These are phyloP conservation scores for Trichoderma gracile DNA, from an alignment of 2,329 filamentous ascomycete species.

Conservation along the genomic window DNA sequence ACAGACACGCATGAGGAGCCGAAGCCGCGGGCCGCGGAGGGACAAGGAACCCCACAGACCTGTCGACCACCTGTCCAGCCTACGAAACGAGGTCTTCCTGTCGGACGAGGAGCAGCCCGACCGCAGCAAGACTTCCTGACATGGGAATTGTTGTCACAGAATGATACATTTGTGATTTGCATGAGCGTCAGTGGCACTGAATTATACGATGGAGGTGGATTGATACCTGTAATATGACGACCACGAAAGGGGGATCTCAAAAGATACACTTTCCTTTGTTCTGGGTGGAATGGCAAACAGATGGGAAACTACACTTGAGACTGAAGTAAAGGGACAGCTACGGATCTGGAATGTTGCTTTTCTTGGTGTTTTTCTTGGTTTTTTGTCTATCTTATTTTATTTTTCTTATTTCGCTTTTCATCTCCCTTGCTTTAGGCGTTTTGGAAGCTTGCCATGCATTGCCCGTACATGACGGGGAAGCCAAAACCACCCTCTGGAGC, in stretches of 20 bases:
- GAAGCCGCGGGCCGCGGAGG: slow-evolving; percentile 39
- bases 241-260: slow-evolving; percentile 6
- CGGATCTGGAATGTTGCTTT: neutral
- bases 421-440: neutral
- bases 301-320: slow-evolving; percentile 7
- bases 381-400: too few species aligned
- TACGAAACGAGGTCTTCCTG: slow-evolving; percentile 41
- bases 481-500: neutral
- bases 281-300: neutral
- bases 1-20: slow-evolving; percentile 44
- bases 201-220: neutral
- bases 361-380: neutral
- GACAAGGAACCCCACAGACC: slow-evolving; percentile 36
- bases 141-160: neutral
- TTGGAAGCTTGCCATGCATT: neutral
- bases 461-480: neutral
- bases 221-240: slow-evolving; percentile 19
- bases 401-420: too few species aligned
- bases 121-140: slow-evolving; percentile 9
- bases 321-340: slow-evolving; percentile 1
- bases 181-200: neutral
- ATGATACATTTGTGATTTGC: neutral
- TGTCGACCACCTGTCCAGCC: slow-evolving; percentile 37
- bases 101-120: slow-evolving; percentile 26
- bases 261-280: neutral